Percentiles rank a stretch among this genome's conserved stretches.
Conservation (phyloP, 1,284 basidiomycete genomes). For the Singerocomus inundabilis region DNA sequence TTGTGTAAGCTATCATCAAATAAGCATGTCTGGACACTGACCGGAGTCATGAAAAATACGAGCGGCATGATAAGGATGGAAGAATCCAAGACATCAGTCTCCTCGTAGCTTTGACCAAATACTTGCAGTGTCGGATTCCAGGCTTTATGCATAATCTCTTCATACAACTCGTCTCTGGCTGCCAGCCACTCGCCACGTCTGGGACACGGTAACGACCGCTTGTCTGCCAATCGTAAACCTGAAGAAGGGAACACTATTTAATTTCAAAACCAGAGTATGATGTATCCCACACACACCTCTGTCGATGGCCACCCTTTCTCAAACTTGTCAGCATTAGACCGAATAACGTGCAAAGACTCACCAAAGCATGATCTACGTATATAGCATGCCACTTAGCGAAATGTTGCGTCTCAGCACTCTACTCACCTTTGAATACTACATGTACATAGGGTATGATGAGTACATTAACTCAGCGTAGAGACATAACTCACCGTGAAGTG, state of each 20-base stretch:
- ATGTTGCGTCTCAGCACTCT: slow-evolving; percentile 1
- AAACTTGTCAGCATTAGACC: slow-evolving; percentile 7
- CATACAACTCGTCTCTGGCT: slow-evolving; percentile 79
- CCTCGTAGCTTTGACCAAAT: slow-evolving; percentile 81
- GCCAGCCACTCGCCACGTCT: slow-evolving; percentile 69
- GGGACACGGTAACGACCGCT: slow-evolving; percentile 79
- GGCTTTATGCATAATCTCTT: slow-evolving; percentile 79
- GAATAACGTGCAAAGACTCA: slow-evolving; percentile 27
- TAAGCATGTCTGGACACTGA: slow-evolving; percentile 35
- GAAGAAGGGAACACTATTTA: background rate
- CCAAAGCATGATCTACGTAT: slow-evolving; percentile 80
- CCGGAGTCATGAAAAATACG: slow-evolving; percentile 83
- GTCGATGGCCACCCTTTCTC: slow-evolving; percentile 85
- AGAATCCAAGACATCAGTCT: slow-evolving; percentile 66
- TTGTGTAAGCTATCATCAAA: slow-evolving; percentile 6
- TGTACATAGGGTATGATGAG: too few relatives aligned
- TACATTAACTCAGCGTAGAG: background rate
- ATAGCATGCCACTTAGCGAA: slow-evolving; percentile 3
- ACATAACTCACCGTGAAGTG: slow-evolving; percentile 72
- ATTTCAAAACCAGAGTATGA: background rate
- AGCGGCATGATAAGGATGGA: slow-evolving; percentile 81
- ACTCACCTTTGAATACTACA: slow-evolving; percentile 78
- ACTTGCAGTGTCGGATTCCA: slow-evolving; percentile 68
- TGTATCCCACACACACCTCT: slow-evolving; percentile 49
- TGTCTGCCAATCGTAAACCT: slow-evolving; percentile 87